These are phyloP conservation scores for Backusella liffmaniae DNA, from an alignment of 192 early-diverging fungal genomes.

Conservation along the genomic window DNA sequence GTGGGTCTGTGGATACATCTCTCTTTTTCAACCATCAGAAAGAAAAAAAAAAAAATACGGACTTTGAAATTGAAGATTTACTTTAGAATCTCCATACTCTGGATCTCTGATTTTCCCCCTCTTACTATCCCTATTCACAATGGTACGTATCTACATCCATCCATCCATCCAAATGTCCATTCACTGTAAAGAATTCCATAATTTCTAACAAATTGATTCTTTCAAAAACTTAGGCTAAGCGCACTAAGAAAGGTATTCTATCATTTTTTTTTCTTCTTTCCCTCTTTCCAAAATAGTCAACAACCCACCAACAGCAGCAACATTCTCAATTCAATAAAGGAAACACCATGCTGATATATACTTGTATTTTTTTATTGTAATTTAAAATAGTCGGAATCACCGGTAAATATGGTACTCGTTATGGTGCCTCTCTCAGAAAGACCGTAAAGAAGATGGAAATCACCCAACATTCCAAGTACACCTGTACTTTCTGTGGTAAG, in stretches of 20 bases:
- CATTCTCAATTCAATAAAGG: background rate
- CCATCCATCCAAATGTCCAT: background rate
- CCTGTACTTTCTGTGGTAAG: slow-evolving; percentile 99
- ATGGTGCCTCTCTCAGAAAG: slow-evolving; percentile 99
- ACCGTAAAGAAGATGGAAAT: slow-evolving; percentile 98
- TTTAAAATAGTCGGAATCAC: slow-evolving; percentile 77
- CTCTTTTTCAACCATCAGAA: too few species aligned
- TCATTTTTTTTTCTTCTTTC: background rate
- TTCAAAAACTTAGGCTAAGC: slow-evolving; percentile 66
- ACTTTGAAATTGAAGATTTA: background rate
- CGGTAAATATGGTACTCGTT: slow-evolving; percentile 99
- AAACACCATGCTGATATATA: background rate
- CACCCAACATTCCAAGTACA: slow-evolving; percentile 99
- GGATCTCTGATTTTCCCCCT: slow-evolving; percentile 8
- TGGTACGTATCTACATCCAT: slow-evolving; percentile 19
- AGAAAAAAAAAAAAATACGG: background rate
- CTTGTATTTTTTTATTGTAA: background rate
- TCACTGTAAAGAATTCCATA: background rate
- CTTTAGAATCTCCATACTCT: background rate
- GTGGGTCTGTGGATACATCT: too few species aligned
- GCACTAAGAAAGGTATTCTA: slow-evolving; percentile 80
- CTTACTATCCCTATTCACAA: slow-evolving; percentile 15
- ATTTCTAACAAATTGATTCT: background rate
- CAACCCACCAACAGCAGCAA: background rate
- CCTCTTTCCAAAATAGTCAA: background rate